A percentile compares a stretch with the other conserved stretches of the same genome.
Evolutionary conservation across 2,329 filamentous ascomycete species (phyloP).

Genomic region (Aspergillus alliaceus): DNA sequence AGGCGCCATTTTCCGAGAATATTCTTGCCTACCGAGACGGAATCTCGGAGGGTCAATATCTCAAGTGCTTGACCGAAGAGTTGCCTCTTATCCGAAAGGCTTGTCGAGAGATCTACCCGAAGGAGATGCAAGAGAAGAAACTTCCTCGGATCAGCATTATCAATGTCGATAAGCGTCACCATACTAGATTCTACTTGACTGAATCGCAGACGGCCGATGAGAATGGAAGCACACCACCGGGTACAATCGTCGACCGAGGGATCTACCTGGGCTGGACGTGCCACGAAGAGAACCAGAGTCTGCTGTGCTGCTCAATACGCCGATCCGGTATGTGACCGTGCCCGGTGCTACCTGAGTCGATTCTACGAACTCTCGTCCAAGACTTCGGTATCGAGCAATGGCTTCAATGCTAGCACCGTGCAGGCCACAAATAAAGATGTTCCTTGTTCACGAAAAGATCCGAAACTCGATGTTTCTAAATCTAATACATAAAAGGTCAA

Average conservation of each 20-base stretch:
- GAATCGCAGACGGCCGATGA: conserved; percentile 46
- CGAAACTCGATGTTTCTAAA: background rate
- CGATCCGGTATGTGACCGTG: background rate
- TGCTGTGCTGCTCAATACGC: background rate
- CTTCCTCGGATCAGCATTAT: conserved; percentile 67
- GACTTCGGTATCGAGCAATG: background rate
- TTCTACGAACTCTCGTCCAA: background rate
- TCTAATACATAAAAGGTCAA: background rate
- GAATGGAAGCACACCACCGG: conserved; percentile 66
- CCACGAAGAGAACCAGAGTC: background rate
- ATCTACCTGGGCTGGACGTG: conserved; percentile 40
- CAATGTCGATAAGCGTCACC: conserved; percentile 81
- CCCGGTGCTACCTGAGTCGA: background rate
- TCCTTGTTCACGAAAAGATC: background rate
- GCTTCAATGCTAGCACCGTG: background rate
- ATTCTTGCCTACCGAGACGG: conserved; percentile 86
- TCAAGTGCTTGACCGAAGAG: conserved; percentile 64
- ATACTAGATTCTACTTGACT: conserved; percentile 79
- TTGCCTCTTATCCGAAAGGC: conserved; percentile 55
- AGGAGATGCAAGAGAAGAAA: conserved; percentile 35
- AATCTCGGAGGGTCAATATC: conserved; percentile 81
- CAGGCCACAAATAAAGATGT: background rate
- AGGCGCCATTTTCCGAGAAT: conserved; percentile 59
- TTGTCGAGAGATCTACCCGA: conserved; percentile 56
- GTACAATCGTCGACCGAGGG: conserved; percentile 79